Conservation (phyloP, 2,329 filamentous ascomycete species). For the Aspergillus tanneri region DNA sequence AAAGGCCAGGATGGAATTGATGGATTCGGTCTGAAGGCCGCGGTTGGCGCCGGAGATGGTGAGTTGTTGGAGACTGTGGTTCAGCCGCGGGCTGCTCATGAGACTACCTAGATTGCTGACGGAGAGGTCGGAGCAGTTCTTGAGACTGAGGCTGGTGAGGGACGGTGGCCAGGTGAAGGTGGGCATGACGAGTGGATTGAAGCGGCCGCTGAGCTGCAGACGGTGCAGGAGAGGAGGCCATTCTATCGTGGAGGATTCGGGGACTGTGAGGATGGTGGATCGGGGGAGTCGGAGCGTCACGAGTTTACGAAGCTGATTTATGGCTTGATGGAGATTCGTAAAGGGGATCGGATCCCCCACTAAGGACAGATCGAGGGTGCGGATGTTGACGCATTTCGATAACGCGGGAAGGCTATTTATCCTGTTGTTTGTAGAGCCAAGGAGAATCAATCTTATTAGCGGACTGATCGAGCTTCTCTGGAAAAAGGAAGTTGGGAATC, state of each 20-base stretch:
- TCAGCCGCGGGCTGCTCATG: constrained; percentile 24
- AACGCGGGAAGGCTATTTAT: constrained; percentile 58
- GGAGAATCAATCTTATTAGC: not conserved
- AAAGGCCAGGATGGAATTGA: constrained; percentile 27
- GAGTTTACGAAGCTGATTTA: constrained; percentile 49
- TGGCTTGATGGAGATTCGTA: constrained; percentile 50
- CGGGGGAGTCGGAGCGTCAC: constrained; percentile 47
- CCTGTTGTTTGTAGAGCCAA: constrained; percentile 25
- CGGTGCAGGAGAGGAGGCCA: constrained; percentile 30
- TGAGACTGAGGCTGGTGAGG: constrained; percentile 27
- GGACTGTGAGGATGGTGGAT: constrained; percentile 22
- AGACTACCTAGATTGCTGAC: constrained; percentile 24
- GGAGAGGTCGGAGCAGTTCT: constrained; percentile 27
- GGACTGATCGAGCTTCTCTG: not conserved
- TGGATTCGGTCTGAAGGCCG: constrained; percentile 25
- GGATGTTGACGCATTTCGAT: constrained; percentile 54
- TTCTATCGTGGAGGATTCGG: constrained; percentile 10
- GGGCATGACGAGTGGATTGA: constrained; percentile 18
- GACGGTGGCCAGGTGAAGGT: constrained; percentile 30
- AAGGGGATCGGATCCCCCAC: constrained; percentile 53
- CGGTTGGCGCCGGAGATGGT: constrained; percentile 27
- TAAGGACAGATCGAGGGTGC: constrained; percentile 53
- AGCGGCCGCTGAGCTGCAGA: constrained; percentile 28
- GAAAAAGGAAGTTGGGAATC: not conserved
- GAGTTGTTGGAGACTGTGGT: constrained; percentile 24